These are phyloP conservation scores for Torulaspora quercuum DNA, from an alignment of 805 yeast genomes.

Conservation along the genomic window DNA sequence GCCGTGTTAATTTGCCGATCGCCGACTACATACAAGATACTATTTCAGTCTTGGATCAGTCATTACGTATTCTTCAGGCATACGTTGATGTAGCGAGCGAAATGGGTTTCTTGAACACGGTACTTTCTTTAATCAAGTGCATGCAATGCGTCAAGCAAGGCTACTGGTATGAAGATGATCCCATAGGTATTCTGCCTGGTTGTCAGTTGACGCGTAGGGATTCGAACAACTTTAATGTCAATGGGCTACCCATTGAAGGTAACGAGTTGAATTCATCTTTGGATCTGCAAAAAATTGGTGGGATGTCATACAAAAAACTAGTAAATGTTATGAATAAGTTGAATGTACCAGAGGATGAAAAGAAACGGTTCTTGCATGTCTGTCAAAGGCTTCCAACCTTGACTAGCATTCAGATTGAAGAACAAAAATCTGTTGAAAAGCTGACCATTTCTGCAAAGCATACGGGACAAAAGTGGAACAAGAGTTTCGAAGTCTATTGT, in stretches of 20 bases:
- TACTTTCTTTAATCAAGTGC: constrained; percentile 55
- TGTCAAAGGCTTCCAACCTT: constrained; percentile 58
- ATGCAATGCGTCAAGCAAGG: constrained; percentile 90
- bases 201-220: constrained; percentile 35
- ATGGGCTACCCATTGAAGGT: constrained; percentile 19
- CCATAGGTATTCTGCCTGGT: constrained; percentile 47
- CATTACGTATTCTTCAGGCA: constrained; percentile 90
- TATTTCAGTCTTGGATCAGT: constrained; percentile 87
- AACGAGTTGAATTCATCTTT: constrained; percentile 11
- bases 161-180: constrained; percentile 78
- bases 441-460: constrained; percentile 52
- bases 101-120: constrained; percentile 64
- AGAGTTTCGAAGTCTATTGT: constrained; percentile 65
- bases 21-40: constrained; percentile 96
- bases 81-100: constrained; percentile 87
- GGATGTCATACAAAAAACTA: constrained; percentile 36
- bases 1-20: constrained; percentile 80
- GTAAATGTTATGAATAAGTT: constrained; percentile 15
- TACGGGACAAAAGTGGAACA: constrained; percentile 43
- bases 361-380: constrained; percentile 49
- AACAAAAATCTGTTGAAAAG: constrained; percentile 38
- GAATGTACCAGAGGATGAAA: constrained; percentile 42
- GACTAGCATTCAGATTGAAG: constrained; percentile 42
- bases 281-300: constrained; percentile 44
- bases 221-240: constrained; percentile 20